Evolutionary conservation across 202 grass and related monocot species (phyloP).

Genomic region (Panicum hallii): DNA sequence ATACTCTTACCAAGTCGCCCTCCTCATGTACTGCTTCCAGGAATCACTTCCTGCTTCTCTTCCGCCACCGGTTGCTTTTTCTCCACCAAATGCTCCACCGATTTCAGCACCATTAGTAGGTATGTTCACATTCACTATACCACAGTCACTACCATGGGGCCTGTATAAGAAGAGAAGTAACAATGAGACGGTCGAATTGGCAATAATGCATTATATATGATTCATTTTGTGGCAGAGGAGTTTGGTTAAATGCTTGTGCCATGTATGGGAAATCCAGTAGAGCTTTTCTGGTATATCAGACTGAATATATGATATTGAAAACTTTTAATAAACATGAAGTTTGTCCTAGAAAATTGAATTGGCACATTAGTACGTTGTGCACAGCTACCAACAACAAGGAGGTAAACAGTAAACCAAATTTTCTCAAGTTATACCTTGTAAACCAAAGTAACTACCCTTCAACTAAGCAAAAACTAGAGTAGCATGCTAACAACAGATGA

Average conservation of each 20-base stretch:
- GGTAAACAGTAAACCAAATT: neutral
- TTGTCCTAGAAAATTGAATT: neutral
- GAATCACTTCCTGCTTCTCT: conserved; percentile 99
- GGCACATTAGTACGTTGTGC: too few species aligned
- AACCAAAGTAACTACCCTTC: neutral
- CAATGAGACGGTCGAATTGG: conserved; percentile 8
- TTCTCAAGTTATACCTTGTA: neutral
- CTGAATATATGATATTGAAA: conserved; percentile 8
- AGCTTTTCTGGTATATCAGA: conserved; percentile 1
- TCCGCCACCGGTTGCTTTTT: conserved; percentile 95
- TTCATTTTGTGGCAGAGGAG: neutral
- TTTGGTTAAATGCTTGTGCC: conserved; percentile 4
- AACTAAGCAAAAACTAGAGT: conserved; percentile 36
- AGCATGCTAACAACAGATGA: neutral
- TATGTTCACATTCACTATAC: conserved; percentile 98
- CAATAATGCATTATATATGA: neutral
- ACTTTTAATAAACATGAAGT: conserved; percentile 14
- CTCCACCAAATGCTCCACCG: conserved; percentile 98
- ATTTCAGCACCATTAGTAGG: conserved; percentile 99
- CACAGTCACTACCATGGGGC: conserved; percentile 92
- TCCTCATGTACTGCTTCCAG: conserved; percentile 99
- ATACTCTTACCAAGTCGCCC: conserved; percentile 84
- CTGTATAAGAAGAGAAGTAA: conserved; percentile 59
- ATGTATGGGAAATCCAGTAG: conserved; percentile 1
- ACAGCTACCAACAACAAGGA: neutral